Evolutionary conservation across 164 flowering plant genomes (phyloP).

Genomic region (Nymphaea colorata): DNA sequence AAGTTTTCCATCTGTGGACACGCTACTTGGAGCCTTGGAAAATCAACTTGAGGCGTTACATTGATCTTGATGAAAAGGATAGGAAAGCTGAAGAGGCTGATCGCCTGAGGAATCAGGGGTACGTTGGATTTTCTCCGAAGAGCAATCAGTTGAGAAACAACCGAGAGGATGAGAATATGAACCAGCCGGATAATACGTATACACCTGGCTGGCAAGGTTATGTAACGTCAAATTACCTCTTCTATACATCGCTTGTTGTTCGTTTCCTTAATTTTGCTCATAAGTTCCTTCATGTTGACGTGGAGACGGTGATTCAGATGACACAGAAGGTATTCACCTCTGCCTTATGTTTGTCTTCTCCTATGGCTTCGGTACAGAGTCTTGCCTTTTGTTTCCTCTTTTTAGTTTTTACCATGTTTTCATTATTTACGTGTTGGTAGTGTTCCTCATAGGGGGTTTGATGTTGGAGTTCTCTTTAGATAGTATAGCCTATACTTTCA

Average conservation of each 20-base stretch:
- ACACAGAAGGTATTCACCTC: conserved; percentile 48
- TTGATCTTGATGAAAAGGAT: conserved; percentile 29
- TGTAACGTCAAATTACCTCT: conserved; percentile 65
- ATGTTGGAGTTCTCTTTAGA: no score
- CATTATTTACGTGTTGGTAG: neutral
- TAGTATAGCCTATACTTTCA: no score
- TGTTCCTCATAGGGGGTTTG: no score
- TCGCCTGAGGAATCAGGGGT: neutral
- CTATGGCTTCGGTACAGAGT: neutral
- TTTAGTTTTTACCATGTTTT: neutral
- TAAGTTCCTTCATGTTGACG: conserved; percentile 68
- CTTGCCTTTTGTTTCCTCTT: neutral
- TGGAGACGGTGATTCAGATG: conserved; percentile 55
- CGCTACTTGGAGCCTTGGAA: conserved; percentile 73
- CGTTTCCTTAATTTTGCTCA: conserved; percentile 90
- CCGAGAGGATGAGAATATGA: neutral
- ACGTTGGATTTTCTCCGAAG: neutral
- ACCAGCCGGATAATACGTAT: conserved; percentile 19
- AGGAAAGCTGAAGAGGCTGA: neutral
- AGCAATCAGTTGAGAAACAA: neutral
- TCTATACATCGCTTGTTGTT: conserved; percentile 71
- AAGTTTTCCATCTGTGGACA: conserved; percentile 60
- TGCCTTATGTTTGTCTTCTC: neutral
- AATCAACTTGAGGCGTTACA: conserved; percentile 37
- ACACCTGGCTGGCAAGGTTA: conserved; percentile 53